Evolutionary conservation across 108 stramenopile genomes (phyloP), one percentile per base, ranked within the genome.

Genomic region (Ochromonas danica): DNA sequence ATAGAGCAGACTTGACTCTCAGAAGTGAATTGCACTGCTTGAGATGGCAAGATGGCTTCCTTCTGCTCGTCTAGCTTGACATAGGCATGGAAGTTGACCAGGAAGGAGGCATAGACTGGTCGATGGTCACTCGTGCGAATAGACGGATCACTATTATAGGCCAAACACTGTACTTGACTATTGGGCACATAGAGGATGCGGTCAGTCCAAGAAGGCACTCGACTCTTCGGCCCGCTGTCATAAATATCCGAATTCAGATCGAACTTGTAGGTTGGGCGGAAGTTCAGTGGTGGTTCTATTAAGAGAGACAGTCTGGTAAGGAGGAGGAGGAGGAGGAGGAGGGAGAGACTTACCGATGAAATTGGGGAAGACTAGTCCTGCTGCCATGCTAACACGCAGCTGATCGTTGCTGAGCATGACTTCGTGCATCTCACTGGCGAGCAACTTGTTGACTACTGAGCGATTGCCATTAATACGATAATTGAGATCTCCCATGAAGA

Each of bases 371-470:
- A n/a, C n/a, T n/a, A n/a, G n/a, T n/a, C n/a, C n/a, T n/a, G n/a
- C n/a, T n/a, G n/a, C n/a, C n/a, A n/a, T n/a, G n/a, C n/a, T n/a
- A n/a, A n/a, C n/a, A n/a, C n/a, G n/a, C 22, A 93, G 82, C 71
- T 93, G 90, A 61, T 92, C 92, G 65, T 90, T 90, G 51, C 80
- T 80, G 33, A 89, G 41, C 28, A 92, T 70, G 27, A 85, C 88
- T 62, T 78, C 88, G 77, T 91, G 89, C 89, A 89, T 86, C 6
- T 60, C 36, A 2, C n/a, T n/a, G 6, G 30, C 62, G 27, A 60
- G 39, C 79, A 84, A 33, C 36, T 42, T 39, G 31, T 75, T 33
- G 30, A 75, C 40, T 6, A 75, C 25, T 28, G 72, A 33, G 28
- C 1, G 2, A 3, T 61, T 31, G 82, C 82, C 70, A 71, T 89